Conservation (phyloP, 2,329 filamentous ascomycete species). For the Penicillium sp. region DNA sequence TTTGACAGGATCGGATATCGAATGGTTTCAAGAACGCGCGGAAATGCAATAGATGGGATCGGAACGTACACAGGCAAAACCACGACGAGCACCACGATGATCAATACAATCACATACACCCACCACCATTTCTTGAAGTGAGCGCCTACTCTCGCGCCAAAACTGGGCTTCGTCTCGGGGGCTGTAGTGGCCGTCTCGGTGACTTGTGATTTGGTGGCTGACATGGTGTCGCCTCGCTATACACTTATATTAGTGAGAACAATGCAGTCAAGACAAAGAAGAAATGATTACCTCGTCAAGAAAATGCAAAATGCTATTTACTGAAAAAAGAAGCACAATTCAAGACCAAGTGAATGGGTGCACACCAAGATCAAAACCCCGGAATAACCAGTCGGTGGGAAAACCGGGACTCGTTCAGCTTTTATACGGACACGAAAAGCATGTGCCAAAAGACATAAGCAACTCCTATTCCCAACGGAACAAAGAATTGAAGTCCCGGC, state of each 20-base stretch:
- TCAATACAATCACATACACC: constrained; percentile 48
- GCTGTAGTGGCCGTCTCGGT: constrained; percentile 15
- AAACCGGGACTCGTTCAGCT: too few species aligned
- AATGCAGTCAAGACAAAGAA: not conserved
- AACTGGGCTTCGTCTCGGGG: constrained; percentile 19
- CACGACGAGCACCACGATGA: constrained; percentile 49
- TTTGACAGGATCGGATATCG: not conserved
- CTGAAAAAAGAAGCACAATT: too few species aligned
- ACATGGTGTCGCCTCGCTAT: constrained; percentile 10
- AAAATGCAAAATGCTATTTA: too few species aligned
- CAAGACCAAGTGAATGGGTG: too few species aligned
- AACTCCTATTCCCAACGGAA: too few species aligned
- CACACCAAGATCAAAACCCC: too few species aligned
- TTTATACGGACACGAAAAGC: too few species aligned
- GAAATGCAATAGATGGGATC: too few species aligned
- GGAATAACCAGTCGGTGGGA: too few species aligned
- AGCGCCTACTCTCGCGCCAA: constrained; percentile 24
- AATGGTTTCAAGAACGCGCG: not conserved
- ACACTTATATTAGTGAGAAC: not conserved
- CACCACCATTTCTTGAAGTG: constrained; percentile 50
- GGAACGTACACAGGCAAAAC: constrained; percentile 51
- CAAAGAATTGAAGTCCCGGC: too few species aligned
- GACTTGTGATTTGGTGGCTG: constrained; percentile 20
- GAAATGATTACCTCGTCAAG: not conserved
- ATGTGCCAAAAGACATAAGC: too few species aligned